Base-by-base conservation (phyloP, 169 alveolate species). In the Plasmodium vinckei region DNA sequence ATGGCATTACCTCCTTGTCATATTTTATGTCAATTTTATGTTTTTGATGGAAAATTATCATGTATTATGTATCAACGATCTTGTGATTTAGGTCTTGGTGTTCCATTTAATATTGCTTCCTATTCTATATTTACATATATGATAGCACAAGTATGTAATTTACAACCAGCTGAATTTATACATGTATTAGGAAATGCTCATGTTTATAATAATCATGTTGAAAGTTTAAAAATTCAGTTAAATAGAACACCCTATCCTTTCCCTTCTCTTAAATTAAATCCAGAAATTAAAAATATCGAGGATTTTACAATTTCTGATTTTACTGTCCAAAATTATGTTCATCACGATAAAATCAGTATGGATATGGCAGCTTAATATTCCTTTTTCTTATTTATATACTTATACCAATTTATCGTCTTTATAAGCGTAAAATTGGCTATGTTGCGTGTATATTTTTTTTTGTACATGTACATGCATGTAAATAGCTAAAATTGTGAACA, bases 1-100 rank as follows among this genome's bases (percentile, higher is more conserved):
- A 98, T 98, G 99, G 99, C 99, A 51, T 94, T 98, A 54, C 99
- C 99, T 4, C 99, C 99, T 9, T 99, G 99, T 93, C 99, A 99
- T 93, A 93, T 98, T 51, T 87, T 98, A 82, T 96, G 98, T 77
- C 99, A 98, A 92, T 99, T 98, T 89, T 98, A 96, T 90, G 99
- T 98, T 12, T 73, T 84, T 67, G 94, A 95, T 47, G 97, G 98
- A 42, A 96, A 95, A 60, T 95, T 99, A 71, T 95, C 98, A 17
- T 98, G 99, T 91, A 87, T 95, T 91, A 93, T 99, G 98, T 98
- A 98, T 88, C 99, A 99, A 92, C 95, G 99, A 65, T 96, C 99
- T 21, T 95, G 99, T 89, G 99, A 99, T 89, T 94, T 98, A 95
- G 99, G 99, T 25, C 94, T 98, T 42, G 99, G 99, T 33, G 98